Base-by-base conservation (phyloP, 139 green algal species). In the Chlamydomonas sp. region DNA sequence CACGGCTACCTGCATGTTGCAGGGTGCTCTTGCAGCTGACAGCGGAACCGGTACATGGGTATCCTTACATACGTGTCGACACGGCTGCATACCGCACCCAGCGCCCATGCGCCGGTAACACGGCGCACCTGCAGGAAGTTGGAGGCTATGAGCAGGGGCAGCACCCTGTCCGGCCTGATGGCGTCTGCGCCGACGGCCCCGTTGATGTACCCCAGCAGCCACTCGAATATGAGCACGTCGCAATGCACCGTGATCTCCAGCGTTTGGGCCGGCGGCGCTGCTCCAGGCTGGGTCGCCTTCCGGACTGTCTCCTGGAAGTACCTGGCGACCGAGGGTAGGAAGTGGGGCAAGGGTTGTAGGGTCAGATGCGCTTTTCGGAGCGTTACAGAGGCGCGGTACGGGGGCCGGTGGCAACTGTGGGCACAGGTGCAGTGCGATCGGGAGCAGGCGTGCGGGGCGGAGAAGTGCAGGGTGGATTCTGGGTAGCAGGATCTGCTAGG, bases 171-270 rank as follows among this genome's bases (percentile, higher is more conserved):
- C 15, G 63, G 61, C 14, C 16, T 74, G 20, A 87, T 73, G 2
- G 73, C 10, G 0, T 18, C 72, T 5, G n/a, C n/a, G 10, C 10
- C 59, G 1, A 66, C 2, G 57, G 4, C 2, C 20, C 83, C 83
- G 5, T 74, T 59, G 63, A 20, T 60, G 63, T 88, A 88, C 59
- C 63, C 49, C 74, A 88, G 18, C 17, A 88, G 83, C 74, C 63
- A 88, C 15, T 77, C 63, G 58, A 88, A 88, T 2, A 88, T 61
- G 2, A 49, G 16, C 5, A 81, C 63, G 49, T 88, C 83, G 74
- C 83, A 88, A 17, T 88, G 74, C 10, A 88, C 83, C 0, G 83
- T 77, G 5, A 88, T 82, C 20, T 87, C 71, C n/a, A 80, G 0
- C 5, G 82, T 71, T 2, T 1, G 3, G 1, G n/a, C 17, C 31